A percentile compares a stretch with the other conserved stretches of the same genome.
phyloP scores from a whole-genome alignment of 75 land plant genomes.

The Ceratopteris richardii region DNA sequence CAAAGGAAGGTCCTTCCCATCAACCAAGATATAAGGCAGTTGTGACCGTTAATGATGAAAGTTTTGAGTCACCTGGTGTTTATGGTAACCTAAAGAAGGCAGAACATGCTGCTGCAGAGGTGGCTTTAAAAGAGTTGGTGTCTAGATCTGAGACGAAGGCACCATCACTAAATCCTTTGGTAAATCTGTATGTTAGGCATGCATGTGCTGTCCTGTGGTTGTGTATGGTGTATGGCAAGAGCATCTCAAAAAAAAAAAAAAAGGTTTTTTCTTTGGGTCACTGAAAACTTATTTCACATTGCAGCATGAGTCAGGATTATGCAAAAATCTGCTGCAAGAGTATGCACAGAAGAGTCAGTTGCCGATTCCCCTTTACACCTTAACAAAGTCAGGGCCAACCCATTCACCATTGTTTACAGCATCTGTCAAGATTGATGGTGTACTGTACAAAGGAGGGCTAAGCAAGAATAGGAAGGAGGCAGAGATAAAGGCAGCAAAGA shows the following conservation, averaged over 20 bases:
- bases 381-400: constrained; percentile 24
- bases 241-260: no score
- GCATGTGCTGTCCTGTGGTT: no score
- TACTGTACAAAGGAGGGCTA: constrained; percentile 56
- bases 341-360: constrained; percentile 69
- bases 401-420: constrained; percentile 27
- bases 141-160: constrained; percentile 6
- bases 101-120: constrained; percentile 87
- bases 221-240: no score
- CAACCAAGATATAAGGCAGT: constrained; percentile 56
- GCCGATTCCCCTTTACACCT: constrained; percentile 53
- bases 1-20: constrained; percentile 79
- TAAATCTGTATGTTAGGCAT: constrained; percentile 16
- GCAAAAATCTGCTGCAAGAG: constrained; percentile 78
- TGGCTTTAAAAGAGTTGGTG: constrained; percentile 50
- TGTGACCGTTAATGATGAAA: constrained; percentile 46
- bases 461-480: constrained; percentile 73
- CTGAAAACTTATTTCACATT: background rate
- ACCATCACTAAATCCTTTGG: constrained; percentile 53
- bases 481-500: constrained; percentile 81
- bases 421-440: constrained; percentile 63
- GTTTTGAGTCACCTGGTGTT: constrained; percentile 53
- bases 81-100: constrained; percentile 68
- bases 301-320: constrained; percentile 80
- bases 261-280: no score